Base-by-base conservation (phyloP, 768 basidiomycete genomes). In the Tylopilus sp. region DNA sequence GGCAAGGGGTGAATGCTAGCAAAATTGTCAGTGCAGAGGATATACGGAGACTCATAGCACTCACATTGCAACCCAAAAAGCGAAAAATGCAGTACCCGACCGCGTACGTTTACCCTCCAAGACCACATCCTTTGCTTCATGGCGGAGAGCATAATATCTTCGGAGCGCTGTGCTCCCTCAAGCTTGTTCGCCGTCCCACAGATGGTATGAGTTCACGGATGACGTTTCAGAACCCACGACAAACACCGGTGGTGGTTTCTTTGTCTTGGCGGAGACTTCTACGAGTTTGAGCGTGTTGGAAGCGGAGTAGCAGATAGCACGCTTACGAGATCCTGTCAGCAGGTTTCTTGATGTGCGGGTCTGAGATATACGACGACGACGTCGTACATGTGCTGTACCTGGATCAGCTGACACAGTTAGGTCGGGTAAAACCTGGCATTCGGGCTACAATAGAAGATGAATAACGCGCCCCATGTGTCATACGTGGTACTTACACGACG, bases 81-180 rank as follows among this genome's bases (percentile, higher is more conserved):
- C 0, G 87, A 90, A 60, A n/a, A 87, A 84, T 0, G 87, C 80
- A 0, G 89, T 92, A 60, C 90, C 89, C 0, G 59, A 43, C 89
- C 87, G 90, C 1, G 67, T 56, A 11, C 74, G 77, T 66, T 81
- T 76, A 62, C 89, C 91, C 63, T 89, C 87, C 2, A 67, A 71
- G 6, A 90, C 83, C 0, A 83, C 81, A 21, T 75, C 78, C 33
- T 86, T 75, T 6, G 80, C 88, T 67, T 91, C 88, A 45, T 85
- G 79, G 34, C 79, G 75, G 21, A 90, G 75, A 3, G 85, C 83
- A 59, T 83, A 87, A 55, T 84, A 91, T 56, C 76, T 81, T 54
- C 87, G 76, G 37, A 91, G 64, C 0, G 82, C 79, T 0, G 79
- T 66, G 46, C 89, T 81, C 0, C 86, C 86, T n/a, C n/a, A n/a